Conservation (phyloP, 257 asterid species). For the Echium plantagineum region DNA sequence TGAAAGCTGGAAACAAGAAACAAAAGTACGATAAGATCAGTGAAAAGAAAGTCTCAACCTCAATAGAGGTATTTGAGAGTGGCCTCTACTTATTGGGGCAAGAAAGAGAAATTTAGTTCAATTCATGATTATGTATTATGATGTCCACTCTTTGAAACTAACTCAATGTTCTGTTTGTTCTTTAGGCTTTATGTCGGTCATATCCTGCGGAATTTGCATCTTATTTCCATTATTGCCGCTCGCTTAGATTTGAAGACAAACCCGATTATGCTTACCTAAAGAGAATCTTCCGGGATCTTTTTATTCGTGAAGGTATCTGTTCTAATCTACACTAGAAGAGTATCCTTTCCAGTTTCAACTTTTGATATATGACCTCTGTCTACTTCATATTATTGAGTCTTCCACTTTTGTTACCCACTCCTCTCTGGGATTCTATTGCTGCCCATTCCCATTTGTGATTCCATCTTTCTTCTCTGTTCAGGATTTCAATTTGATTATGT, state of each 20-base stretch:
- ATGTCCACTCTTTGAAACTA: conserved; percentile 10
- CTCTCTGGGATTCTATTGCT: background rate
- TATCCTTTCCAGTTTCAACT: background rate
- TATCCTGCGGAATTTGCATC: conserved; percentile 93
- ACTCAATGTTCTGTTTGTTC: conserved; percentile 14
- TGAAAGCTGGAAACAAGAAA: conserved; percentile 92
- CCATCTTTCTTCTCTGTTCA: conserved; percentile 12
- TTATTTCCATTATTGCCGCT: conserved; percentile 92
- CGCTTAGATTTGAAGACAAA: conserved; percentile 85
- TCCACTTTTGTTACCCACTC: background rate
- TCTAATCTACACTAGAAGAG: background rate
- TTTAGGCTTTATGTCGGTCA: conserved; percentile 69
- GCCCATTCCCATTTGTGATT: background rate
- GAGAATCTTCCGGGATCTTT: conserved; percentile 91
- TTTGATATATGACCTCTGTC: conserved; percentile 1
- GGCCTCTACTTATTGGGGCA: background rate
- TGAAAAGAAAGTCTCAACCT: conserved; percentile 88
- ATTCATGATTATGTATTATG: background rate
- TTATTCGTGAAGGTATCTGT: conserved; percentile 79
- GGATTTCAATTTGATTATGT: conserved; percentile 95
- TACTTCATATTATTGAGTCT: background rate
- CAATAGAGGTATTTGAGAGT: conserved; percentile 62
- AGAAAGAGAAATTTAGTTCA: background rate
- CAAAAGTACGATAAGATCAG: conserved; percentile 93
- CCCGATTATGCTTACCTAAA: conserved; percentile 97